Base-by-base conservation (phyloP, 2,329 filamentous ascomycete genomes). In the Pleomassaria siparia region DNA sequence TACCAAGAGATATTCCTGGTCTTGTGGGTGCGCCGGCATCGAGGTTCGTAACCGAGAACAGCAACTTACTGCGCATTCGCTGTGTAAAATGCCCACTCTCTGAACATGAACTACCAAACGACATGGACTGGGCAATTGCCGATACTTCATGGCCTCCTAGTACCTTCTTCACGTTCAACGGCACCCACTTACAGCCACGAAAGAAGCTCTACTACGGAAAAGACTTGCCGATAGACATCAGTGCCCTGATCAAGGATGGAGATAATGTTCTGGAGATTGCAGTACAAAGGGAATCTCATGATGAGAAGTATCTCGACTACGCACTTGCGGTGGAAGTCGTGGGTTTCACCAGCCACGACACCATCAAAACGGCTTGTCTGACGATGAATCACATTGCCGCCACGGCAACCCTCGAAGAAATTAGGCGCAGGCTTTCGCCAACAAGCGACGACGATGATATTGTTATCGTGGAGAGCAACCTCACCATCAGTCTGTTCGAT, bases 171-270 rank as follows among this genome's bases (percentile, higher is more conserved):
- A 76, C 79, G 13, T 67, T 95, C 50, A 95, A 96, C 57, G 75
- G 69, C 0, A 62, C 71, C 0, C 39, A 55, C 15, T 60, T 80
- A 1, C 74, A 83, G 10, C 66, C 89, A 13, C 81, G 86, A 32
- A 81, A 87, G 22, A 89, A 88, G 58, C 67, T 82, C 1, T 85
- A 94, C 51, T 81, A 91, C 60, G 85, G 85, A 10, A 88, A 85
- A 56, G 88, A 95, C 58, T 69, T 90, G 8, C 85, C 91, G 0
- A 74, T 88, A 5, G 89, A 96, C 56, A 73, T 96, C 20, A 91
- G 89, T 2, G 51, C 66, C 1, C 67, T 81, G 16, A 55, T 95
- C 4, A 64, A 60, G 8, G 56, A 71, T 13, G 89, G 88, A 0
- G 62, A 66, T 5, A 95, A 96, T 59, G 66, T 60, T 0, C 63